These are phyloP conservation scores for Rhizopogon hawkerae DNA, from an alignment of 1,284 basidiomycete species.

Conservation along the genomic window DNA sequence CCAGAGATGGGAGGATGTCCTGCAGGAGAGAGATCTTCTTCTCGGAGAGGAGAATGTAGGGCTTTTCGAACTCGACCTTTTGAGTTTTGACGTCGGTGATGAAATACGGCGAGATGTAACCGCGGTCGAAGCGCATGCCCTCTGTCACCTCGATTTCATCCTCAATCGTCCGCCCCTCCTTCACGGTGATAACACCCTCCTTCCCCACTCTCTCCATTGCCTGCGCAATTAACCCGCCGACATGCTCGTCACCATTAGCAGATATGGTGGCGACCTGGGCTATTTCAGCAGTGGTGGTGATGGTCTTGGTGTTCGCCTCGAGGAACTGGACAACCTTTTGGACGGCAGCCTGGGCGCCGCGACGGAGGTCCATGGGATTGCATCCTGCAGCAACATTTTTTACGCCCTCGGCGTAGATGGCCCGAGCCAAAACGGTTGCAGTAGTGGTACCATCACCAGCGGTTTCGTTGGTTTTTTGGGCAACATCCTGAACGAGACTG, in stretches of 20 bases:
- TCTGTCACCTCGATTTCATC: conserved; percentile 99
- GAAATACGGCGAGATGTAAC: conserved; percentile 98
- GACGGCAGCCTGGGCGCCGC: conserved; percentile 93
- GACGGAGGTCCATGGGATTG: conserved; percentile 98
- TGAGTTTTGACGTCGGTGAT: conserved; percentile 98
- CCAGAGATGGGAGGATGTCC: conserved; percentile 92
- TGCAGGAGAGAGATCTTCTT: conserved; percentile 97
- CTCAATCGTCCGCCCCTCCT: conserved; percentile 95
- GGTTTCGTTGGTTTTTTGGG: conserved; percentile 93
- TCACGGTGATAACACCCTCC: conserved; percentile 99
- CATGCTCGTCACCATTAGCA: conserved; percentile 91
- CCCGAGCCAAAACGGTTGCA: conserved; percentile 92
- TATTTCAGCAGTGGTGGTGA: conserved; percentile 97
- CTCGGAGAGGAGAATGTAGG: conserved; percentile 86
- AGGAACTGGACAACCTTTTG: conserved; percentile 93
- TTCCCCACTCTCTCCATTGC: conserved; percentile 99
- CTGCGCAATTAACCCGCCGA: conserved; percentile 95
- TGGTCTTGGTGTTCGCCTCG: conserved; percentile 82
- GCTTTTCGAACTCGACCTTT: conserved; percentile 97
- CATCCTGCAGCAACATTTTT: conserved; percentile 99
- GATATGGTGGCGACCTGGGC: conserved; percentile 98
- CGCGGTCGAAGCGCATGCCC: conserved; percentile 99
- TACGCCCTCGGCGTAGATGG: conserved; percentile 97
- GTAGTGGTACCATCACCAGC: conserved; percentile 99
- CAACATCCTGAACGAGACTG: conserved; percentile 92